These are phyloP conservation scores for Simplicillium aogashimaense DNA, from an alignment of 2,329 filamentous ascomycete genomes.

Conservation along the genomic window DNA sequence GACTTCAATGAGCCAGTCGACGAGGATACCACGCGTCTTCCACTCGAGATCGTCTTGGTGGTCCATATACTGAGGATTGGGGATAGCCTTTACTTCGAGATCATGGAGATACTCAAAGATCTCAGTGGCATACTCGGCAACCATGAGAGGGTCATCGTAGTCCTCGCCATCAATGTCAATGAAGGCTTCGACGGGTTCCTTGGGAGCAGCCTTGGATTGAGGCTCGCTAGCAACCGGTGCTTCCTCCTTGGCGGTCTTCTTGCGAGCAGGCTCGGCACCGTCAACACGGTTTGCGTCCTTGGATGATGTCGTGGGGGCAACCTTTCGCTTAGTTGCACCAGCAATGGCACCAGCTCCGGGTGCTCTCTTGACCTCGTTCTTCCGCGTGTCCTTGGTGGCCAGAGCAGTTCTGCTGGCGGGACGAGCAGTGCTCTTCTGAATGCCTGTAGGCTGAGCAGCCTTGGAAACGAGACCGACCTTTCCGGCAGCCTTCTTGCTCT, in stretches of 20 bases:
- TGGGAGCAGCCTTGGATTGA: conserved; percentile 3
- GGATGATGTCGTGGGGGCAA: conserved; percentile 37
- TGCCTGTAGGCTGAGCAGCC: conserved; percentile 67
- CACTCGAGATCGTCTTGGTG: conserved; percentile 93
- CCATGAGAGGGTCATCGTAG: conserved; percentile 90
- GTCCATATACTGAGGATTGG: conserved; percentile 90
- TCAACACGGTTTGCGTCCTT: conserved; percentile 53
- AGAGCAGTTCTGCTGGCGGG: conserved; percentile 51
- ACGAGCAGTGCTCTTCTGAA: conserved; percentile 60
- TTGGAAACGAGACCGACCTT: conserved; percentile 70
- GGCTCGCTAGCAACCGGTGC: conserved; percentile 19
- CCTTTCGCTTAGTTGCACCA: conserved; percentile 59
- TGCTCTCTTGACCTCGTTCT: conserved; percentile 59
- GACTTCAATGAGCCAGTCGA: conserved; percentile 98
- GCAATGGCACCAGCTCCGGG: conserved; percentile 61
- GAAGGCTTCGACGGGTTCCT: conserved; percentile 12
- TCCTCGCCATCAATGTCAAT: conserved; percentile 78
- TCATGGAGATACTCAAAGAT: conserved; percentile 94
- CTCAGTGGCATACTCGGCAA: conserved; percentile 91
- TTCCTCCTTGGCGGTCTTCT: conserved; percentile 40
- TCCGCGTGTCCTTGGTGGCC: conserved; percentile 59
- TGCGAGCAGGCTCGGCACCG: conserved; percentile 58
- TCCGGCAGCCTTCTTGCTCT: conserved; percentile 63
- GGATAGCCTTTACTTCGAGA: conserved; percentile 67
- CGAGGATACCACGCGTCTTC: conserved; percentile 95